Conservation (phyloP, 192 early-diverging fungal genomes). For the Chytriomyces hyalinus region DNA sequence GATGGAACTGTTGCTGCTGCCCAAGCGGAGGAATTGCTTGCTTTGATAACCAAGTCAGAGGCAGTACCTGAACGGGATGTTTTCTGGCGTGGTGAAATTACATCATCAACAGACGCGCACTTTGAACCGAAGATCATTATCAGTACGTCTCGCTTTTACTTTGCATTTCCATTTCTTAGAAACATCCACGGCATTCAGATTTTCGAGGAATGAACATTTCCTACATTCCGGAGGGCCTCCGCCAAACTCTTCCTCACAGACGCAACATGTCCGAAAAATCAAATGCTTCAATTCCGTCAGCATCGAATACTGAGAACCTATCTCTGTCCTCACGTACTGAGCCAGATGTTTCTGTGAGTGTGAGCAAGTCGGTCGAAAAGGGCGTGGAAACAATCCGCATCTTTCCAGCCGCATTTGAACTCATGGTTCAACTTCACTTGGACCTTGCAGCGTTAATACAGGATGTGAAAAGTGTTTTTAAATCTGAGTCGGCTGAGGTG, state of each 20-base stretch:
- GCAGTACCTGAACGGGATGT: slow-evolving; percentile 1
- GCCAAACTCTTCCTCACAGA: slow-evolving; percentile 35
- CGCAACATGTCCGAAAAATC: slow-evolving; percentile 17
- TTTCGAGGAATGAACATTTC: slow-evolving; percentile 47
- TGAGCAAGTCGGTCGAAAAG: slow-evolving; percentile 21
- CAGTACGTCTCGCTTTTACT: slow-evolving; percentile 22
- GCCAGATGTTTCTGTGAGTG: neutral
- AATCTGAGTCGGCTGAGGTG: neutral
- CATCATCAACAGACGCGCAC: slow-evolving; percentile 25
- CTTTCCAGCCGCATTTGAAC: slow-evolving; percentile 51
- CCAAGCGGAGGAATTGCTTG: slow-evolving; percentile 47
- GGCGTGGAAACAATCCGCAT: slow-evolving; percentile 46
- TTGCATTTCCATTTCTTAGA: neutral
- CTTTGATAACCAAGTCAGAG: slow-evolving; percentile 30
- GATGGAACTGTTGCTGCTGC: slow-evolving; percentile 38
- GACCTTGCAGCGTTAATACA: slow-evolving; percentile 35
- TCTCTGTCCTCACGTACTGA: slow-evolving; percentile 15
- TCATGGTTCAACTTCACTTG: slow-evolving; percentile 40
- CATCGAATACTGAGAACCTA: neutral
- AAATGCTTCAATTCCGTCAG: neutral
- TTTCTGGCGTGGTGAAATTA: slow-evolving; percentile 35
- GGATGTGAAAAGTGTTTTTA: slow-evolving; percentile 16
- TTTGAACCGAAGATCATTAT: slow-evolving; percentile 49
- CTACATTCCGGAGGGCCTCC: slow-evolving; percentile 44
- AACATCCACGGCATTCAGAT: slow-evolving; percentile 11